These are phyloP conservation scores for Suillus weaverae DNA, from an alignment of 768 basidiomycete genomes.

Conservation along the genomic window DNA sequence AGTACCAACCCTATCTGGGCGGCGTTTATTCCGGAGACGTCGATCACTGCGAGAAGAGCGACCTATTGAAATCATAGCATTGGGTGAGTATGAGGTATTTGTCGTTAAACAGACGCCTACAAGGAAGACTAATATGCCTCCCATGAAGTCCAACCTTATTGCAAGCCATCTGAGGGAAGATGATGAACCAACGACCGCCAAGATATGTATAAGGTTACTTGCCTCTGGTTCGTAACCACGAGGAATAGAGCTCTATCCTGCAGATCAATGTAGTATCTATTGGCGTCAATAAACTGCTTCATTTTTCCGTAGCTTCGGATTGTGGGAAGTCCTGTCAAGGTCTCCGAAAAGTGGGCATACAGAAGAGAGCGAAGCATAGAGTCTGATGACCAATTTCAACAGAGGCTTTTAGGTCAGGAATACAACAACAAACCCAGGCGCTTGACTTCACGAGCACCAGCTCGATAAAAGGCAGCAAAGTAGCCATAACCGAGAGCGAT, in stretches of 20 bases:
- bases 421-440: conserved; percentile 35
- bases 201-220: conserved; percentile 7
- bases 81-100: neutral
- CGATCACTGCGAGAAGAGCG: conserved; percentile 61
- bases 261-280: conserved; percentile 66
- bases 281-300: conserved; percentile 60
- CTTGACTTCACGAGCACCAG: conserved; percentile 74
- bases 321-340: conserved; percentile 67
- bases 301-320: conserved; percentile 73
- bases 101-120: conserved; percentile 33
- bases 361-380: conserved; percentile 71
- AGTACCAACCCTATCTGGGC: conserved; percentile 73
- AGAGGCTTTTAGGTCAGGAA: neutral
- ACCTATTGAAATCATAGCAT: conserved; percentile 41
- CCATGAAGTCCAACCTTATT: conserved; percentile 69
- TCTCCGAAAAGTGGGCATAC: conserved; percentile 79
- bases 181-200: neutral
- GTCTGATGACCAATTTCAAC: conserved; percentile 38
- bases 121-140: conserved; percentile 56
- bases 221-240: conserved; percentile 68
- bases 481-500: conserved; percentile 64
- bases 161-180: conserved; percentile 58
- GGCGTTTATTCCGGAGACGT: conserved; percentile 56
- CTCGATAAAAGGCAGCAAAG: conserved; percentile 67
- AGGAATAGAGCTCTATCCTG: conserved; percentile 72